Evolutionary conservation across 2,329 filamentous ascomycete species (phyloP).

Genomic region (Juglanconis oblonga): DNA sequence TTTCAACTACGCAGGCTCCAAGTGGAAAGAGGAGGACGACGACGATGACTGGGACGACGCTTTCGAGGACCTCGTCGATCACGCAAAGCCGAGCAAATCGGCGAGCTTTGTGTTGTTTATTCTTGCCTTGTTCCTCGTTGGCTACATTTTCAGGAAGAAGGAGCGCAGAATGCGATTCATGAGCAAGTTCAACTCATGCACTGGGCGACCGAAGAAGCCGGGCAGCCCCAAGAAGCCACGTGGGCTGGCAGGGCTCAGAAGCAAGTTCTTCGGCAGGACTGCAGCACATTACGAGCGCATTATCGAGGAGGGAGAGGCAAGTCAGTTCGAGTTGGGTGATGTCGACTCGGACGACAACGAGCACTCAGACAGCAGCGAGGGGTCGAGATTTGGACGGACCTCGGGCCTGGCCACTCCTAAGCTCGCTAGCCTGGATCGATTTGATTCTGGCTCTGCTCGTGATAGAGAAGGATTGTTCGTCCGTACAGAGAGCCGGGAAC

Average conservation of each 20-base stretch:
- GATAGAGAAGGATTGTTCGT: conserved; percentile 72
- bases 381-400: conserved; percentile 53
- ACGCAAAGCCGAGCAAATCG: conserved; percentile 64
- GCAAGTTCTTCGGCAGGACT: conserved; percentile 64
- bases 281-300: conserved; percentile 73
- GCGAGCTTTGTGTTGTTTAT: conserved; percentile 77
- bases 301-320: conserved; percentile 72
- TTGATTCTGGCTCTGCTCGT: conserved; percentile 47
- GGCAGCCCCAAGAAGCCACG: conserved; percentile 47
- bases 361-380: conserved; percentile 59
- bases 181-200: conserved; percentile 45
- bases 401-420: conserved; percentile 69
- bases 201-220: conserved; percentile 39
- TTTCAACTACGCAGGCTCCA: conserved; percentile 78
- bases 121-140: conserved; percentile 64
- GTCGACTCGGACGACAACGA: conserved; percentile 63
- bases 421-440: conserved; percentile 50
- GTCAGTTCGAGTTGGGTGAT: conserved; percentile 75
- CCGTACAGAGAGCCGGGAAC: conserved; percentile 82
- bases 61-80: conserved; percentile 59
- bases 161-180: conserved; percentile 66
- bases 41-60: conserved; percentile 51
- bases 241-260: conserved; percentile 48
- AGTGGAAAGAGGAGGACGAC: conserved; percentile 41
- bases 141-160: conserved; percentile 75